These are phyloP conservation scores for Breynia disticha DNA, from an alignment of 441 rosid genomes.

Conservation along the genomic window DNA sequence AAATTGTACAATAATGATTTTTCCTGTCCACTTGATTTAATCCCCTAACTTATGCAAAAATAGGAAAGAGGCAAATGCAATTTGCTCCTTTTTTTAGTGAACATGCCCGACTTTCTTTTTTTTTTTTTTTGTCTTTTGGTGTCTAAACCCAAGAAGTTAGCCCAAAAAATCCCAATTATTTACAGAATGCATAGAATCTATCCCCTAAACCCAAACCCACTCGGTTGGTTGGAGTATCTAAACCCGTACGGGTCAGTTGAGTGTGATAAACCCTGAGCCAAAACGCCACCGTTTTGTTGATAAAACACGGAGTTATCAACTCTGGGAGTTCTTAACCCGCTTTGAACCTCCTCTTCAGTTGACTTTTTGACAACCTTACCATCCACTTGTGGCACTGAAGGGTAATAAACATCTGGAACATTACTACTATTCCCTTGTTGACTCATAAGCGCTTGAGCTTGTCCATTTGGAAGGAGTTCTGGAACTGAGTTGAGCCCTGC, in stretches of 20 bases:
- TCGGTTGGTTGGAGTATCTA: slow-evolving; percentile 39
- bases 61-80: not conserved
- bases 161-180: slow-evolving; percentile 39
- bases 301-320: slow-evolving; percentile 17
- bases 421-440: slow-evolving; percentile 16
- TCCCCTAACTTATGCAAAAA: slow-evolving; percentile 2
- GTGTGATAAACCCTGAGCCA: slow-evolving; percentile 29
- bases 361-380: slow-evolving; percentile 17
- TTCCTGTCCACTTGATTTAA: slow-evolving; percentile 3
- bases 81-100: slow-evolving; percentile 4
- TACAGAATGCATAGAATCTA: slow-evolving; percentile 28
- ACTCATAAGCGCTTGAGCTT: slow-evolving; percentile 25
- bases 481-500: slow-evolving; percentile 42
- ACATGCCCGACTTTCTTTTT: not conserved
- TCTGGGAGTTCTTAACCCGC: slow-evolving; percentile 40
- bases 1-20: slow-evolving; percentile 12
- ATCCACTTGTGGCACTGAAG: slow-evolving; percentile 30
- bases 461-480: slow-evolving; percentile 27
- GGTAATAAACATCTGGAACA: slow-evolving; percentile 30
- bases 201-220: slow-evolving; percentile 40
- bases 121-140: slow-evolving; percentile 7
- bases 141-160: slow-evolving; percentile 20
- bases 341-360: slow-evolving; percentile 62
- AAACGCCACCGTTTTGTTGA: slow-evolving; percentile 28
- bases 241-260: slow-evolving; percentile 49